Conservation (phyloP, 2,329 filamentous ascomycete genomes). For the Hypomyces rosellus region DNA sequence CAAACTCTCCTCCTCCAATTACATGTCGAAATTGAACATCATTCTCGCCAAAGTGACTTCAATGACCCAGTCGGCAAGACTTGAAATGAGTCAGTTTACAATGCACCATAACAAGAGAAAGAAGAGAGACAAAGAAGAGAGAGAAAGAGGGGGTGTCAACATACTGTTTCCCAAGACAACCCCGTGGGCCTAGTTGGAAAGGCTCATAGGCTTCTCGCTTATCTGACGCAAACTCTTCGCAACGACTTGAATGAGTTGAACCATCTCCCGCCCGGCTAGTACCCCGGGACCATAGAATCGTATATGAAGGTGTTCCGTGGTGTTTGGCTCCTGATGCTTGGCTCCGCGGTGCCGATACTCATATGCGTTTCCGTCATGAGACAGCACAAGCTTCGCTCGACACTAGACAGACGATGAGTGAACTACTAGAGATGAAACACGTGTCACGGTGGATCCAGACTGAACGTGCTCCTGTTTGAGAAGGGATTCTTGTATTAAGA, state of each 20-base stretch:
- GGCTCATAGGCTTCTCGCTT: too few species aligned
- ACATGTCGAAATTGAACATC: too few species aligned
- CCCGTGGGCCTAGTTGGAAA: too few species aligned
- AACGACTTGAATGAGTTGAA: slow-evolving; percentile 67
- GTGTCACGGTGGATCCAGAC: too few species aligned
- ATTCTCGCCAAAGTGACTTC: too few species aligned
- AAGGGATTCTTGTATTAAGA: too few species aligned
- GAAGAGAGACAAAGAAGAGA: neutral
- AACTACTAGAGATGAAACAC: too few species aligned
- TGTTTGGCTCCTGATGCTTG: slow-evolving; percentile 67
- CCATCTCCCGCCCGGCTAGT: slow-evolving; percentile 64
- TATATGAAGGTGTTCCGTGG: slow-evolving; percentile 72
- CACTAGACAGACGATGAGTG: slow-evolving; percentile 38
- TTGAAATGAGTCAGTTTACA: neutral
- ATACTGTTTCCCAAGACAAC: too few species aligned
- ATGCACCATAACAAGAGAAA: too few species aligned
- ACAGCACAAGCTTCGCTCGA: slow-evolving; percentile 72
- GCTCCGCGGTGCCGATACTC: slow-evolving; percentile 54
- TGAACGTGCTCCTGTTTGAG: too few species aligned
- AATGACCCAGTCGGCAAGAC: neutral
- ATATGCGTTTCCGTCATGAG: slow-evolving; percentile 62
- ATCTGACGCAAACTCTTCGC: slow-evolving; percentile 36
- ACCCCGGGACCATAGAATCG: slow-evolving; percentile 58
- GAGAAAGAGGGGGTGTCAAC: neutral
- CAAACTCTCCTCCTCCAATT: too few species aligned